Evolutionary conservation across 345 rosid species (phyloP).

Genomic region (Corchorus capsularis): DNA sequence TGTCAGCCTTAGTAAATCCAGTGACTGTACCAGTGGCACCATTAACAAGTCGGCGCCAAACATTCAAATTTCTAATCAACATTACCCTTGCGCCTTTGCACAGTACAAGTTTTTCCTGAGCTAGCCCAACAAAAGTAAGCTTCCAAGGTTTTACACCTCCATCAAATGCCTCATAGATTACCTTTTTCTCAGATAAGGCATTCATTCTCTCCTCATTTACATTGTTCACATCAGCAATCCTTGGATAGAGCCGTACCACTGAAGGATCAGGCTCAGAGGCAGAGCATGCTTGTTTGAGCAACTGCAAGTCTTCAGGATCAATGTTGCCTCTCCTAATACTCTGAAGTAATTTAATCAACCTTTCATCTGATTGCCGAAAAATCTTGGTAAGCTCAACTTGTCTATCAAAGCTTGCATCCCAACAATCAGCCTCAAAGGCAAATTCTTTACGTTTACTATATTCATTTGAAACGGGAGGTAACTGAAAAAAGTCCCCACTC

Average conservation of each 20-base stretch:
- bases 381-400: constrained; percentile 37
- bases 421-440: constrained; percentile 45
- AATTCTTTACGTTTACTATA: constrained; percentile 21
- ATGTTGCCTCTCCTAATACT: constrained; percentile 17
- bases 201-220: constrained; percentile 14
- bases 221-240: constrained; percentile 20
- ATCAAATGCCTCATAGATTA: constrained; percentile 14
- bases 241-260: constrained; percentile 13
- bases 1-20: not conserved
- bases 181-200: constrained; percentile 10
- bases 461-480: constrained; percentile 20
- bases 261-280: constrained; percentile 13
- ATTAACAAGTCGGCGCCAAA: constrained; percentile 7
- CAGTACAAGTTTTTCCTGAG: constrained; percentile 15
- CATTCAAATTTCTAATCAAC: constrained; percentile 19
- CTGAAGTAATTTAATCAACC: constrained; percentile 29
- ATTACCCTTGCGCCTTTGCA: constrained; percentile 22
- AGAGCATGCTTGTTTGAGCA: constrained; percentile 8
- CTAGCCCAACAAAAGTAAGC: constrained; percentile 10
- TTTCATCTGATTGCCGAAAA: constrained; percentile 39
- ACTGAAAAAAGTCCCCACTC: constrained; percentile 41
- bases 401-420: constrained; percentile 35
- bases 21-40: constrained; percentile 18
- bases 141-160: not conserved
- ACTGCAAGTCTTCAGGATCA: constrained; percentile 11